Evolutionary conservation across 192 early-diverging fungal genomes (phyloP), one percentile per base, ranked within the genome.

Genomic region (Coemansia sp.): DNA sequence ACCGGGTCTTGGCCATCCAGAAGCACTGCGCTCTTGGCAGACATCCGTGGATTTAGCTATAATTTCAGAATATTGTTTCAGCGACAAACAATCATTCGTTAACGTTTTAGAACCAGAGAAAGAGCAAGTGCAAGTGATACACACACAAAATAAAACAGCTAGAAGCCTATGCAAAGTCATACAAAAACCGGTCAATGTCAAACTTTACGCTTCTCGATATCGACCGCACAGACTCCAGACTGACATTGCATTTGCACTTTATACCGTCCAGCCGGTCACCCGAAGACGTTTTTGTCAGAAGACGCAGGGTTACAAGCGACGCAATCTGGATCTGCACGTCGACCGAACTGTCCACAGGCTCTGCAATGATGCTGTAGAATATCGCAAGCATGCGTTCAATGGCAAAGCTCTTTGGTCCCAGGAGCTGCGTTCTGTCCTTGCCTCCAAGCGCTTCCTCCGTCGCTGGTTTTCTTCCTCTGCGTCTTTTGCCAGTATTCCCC

Each of bases 301-400:
- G 74, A 0, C 91, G 74, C 28, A 97, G 68, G 0, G 89, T 87
- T 14, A 92, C 82, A 42, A 98, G 77, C n/a, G 91, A 87, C 7
- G 92, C 85, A 59, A 98, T 90, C 84, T 96, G 81, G 29, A 62
- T 74, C 59, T 74, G 66, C 23, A 84, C 71, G 66, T 93, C 92
- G 6, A 95, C 84, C 5, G 82, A 86, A 52, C 86, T 84, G 19
- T 94, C 91, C 6, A 88, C 70, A 5, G 84, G 75, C 37, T 91
- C 87, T 4, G 85, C 87, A 19, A 92, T 75, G 20, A 94, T 89
- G 63, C 87, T 91, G 71, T 96, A 94, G 74, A 98, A 98, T 47
- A 99, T 97, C 41, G 97, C 97, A 65, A 96, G 70, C 92, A 99
- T 89, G 23, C 97, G 86, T 63, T 99, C 95, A n/a, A 99, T 80